Percentiles rank a stretch among this genome's conserved stretches.
Conservation (phyloP, 2,329 filamentous ascomycete species). For the Gremmenia infestans region DNA sequence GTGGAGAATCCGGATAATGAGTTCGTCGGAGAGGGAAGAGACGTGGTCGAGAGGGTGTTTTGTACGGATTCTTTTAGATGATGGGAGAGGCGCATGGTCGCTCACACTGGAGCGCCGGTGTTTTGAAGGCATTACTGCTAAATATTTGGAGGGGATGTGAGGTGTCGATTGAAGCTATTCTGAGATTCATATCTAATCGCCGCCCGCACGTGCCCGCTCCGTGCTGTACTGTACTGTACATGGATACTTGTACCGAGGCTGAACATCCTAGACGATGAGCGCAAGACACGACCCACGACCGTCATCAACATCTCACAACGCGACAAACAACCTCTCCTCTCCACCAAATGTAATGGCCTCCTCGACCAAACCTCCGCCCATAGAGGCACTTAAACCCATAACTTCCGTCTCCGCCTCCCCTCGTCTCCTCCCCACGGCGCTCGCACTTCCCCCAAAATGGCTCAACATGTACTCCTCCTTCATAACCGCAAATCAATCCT, state of each 20-base stretch:
- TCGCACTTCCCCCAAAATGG: constrained; percentile 60
- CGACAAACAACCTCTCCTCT: background rate
- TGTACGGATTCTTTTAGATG: constrained; percentile 18
- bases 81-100: constrained; percentile 1
- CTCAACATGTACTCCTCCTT: constrained; percentile 77
- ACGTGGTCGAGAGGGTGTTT: constrained; percentile 51
- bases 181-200: background rate
- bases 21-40: constrained; percentile 76
- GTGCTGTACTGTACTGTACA: background rate
- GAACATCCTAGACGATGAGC: background rate
- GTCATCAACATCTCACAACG: background rate
- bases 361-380: background rate
- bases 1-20: constrained; percentile 78
- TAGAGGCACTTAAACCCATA: constrained; percentile 8
- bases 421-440: constrained; percentile 37
- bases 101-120: constrained; percentile 20
- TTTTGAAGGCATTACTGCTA: constrained; percentile 15
- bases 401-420: background rate
- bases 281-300: background rate
- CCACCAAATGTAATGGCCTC: background rate
- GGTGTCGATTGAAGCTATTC: background rate
- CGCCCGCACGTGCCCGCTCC: background rate
- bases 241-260: too few relatives aligned
- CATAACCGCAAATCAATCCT: constrained; percentile 89
- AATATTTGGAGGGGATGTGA: background rate